Base-by-base conservation (phyloP, 352 stramenopile genomes). In the Phytophthora crassamura region DNA sequence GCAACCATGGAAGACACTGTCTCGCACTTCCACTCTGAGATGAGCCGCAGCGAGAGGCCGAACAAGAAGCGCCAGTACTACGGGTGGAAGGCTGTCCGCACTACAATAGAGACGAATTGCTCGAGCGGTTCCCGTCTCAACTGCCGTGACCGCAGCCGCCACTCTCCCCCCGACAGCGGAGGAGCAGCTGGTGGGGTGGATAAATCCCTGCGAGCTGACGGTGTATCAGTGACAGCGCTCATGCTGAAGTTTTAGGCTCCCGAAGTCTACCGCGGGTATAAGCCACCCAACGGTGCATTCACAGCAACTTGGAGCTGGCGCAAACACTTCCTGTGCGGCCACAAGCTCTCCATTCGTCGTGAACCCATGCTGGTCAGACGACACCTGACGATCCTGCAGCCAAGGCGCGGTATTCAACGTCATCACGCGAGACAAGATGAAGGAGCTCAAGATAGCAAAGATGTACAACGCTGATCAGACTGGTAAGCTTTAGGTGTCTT, bases 381-480 rank as follows among this genome's bases (percentile, higher is more conserved):
- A 65, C 41, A 0, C 62, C 51, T 7, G 53, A 34, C 2, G 38
- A 55, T 8, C 54, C 48, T 15, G 32, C 56, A 10, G 18, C 38
- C 8, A 30, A 18, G 10, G 47, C 2, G 32, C 33, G 0, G 11
- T 32, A 7, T 69, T 64, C 25, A 52, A 46, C 3, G 5, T 22
- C 0, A n/a, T 9, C 3, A 53, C 54, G 11, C 38, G n/a, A 35
- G 3, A 50, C 3, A 63, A 59, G 36, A 61, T 66, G 40, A 15
- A 36, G 10, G 48, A 65, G 35, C 40, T 61, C 32, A 52, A 52
- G 2, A 35, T 59, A 2, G 5, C 22, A 4, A 64, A 58, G 11
- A 39, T 64, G 1, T 46, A 50, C 39, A 64, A 60, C 25, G 53
- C 54, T 12, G 61, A 64, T 14, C 54, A 66, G 41, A 70, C 48